Percentiles rank a stretch among this genome's conserved stretches.
phyloP scores from a whole-genome alignment of 352 stramenopile species.

The Lagenidium giganteum region DNA sequence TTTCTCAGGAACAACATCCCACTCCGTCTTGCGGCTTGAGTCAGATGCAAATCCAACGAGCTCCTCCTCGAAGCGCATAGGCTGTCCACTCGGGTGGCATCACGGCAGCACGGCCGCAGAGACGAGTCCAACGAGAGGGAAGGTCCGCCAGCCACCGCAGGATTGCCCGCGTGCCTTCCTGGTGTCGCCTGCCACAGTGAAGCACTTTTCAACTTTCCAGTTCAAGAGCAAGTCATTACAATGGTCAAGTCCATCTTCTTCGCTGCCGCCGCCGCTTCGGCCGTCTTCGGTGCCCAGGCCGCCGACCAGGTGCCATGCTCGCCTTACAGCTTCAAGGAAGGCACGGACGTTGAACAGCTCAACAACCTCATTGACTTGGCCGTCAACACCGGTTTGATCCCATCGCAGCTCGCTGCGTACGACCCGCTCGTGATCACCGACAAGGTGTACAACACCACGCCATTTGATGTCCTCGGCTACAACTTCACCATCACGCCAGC shows the following conservation, averaged over 20 bases:
- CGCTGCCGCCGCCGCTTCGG: constrained; percentile 13
- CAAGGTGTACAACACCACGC: constrained; percentile 21
- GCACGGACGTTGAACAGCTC: constrained; percentile 18
- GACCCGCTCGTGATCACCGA: constrained; percentile 22
- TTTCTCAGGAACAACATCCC: no score
- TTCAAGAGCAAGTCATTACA: constrained; percentile 15
- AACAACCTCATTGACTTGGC: constrained; percentile 29
- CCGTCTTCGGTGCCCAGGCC: constrained; percentile 8
- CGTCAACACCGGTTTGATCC: constrained; percentile 16
- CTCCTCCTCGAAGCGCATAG: no score
- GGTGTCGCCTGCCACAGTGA: no score
- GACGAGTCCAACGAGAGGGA: no score
- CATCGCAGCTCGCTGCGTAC: constrained; percentile 20
- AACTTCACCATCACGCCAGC: constrained; percentile 27
- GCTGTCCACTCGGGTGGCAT: no score
- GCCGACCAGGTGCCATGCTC: constrained; percentile 16
- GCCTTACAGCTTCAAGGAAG: constrained; percentile 17
- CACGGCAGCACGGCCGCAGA: no score
- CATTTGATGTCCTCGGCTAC: constrained; percentile 22
- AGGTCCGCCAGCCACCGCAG: no score
- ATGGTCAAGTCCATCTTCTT: constrained; percentile 38
- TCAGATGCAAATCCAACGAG: no score
- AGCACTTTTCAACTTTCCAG: constrained; percentile 16
- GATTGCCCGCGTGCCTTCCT: no score
- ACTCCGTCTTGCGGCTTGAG: no score